Evolutionary conservation across 768 basidiomycete species (phyloP), one percentile per base, ranked within the genome.

Genomic region (Scleroderma bovista): DNA sequence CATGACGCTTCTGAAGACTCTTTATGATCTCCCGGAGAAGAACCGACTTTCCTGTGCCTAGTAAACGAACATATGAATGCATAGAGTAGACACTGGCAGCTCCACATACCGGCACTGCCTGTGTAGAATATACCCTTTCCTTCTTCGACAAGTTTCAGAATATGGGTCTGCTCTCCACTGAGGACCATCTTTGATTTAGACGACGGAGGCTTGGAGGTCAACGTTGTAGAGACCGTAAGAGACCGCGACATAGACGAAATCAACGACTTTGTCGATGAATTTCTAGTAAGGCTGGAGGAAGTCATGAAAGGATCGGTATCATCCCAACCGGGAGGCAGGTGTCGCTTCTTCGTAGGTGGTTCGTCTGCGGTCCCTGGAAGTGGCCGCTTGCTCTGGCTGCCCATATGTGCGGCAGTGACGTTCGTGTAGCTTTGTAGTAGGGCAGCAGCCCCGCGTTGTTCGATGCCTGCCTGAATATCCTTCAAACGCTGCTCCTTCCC

Each of bases 41-140:
- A 22, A 98, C 92, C 3, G 94, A 97, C 69, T 98, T 98, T 42
- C 95, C 95, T 12, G 95, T 96, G 54, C 95, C 95, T 96, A 44
- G 46, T 23, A 26, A 1, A 42, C 7, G 26, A 8, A 46, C 3
- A 51, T 53, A 51, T 59, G 58, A 49, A 37, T 9, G 26, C 26
- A 29, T 29, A 29, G 26, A 29, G 52, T 46, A n/a, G 40, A 47
- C n/a, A 34, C 42, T 31, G 32, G 16, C 54, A 49, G 39, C 43
- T 16, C 37, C 42, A 68, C 83, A 55, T 55, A 96, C 94, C 95
- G 51, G 96, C 96, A 72, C 89, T 92, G 23, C 96, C 96, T 2
- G 95, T 99, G 66, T 97, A 99, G 61, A 99, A 99, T 26, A 98
- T 61, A 59, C 83, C 95, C 41, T 82, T 66, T 3, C 81, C 83